A percentile compares a stretch with the other conserved stretches of the same genome.
These are phyloP conservation scores for Fusarium udum DNA, from an alignment of 2,329 filamentous ascomycete genomes.

Conservation along the genomic window DNA sequence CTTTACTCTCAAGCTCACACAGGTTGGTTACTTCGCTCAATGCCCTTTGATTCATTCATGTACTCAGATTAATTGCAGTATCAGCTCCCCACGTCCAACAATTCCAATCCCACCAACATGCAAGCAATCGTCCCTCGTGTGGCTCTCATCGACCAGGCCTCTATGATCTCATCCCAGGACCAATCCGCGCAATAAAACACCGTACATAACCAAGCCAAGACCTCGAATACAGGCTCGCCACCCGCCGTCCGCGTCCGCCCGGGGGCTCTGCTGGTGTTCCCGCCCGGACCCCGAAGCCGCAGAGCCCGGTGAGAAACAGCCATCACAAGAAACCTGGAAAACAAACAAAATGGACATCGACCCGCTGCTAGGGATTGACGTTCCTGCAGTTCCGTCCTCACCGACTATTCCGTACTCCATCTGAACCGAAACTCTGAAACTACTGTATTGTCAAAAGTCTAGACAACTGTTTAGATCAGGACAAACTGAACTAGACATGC, in stretches of 20 bases:
- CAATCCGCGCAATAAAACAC: neutral
- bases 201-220: slow-evolving; percentile 6
- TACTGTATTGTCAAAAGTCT: slow-evolving; percentile 12
- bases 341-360: slow-evolving; percentile 2
- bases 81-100: slow-evolving; percentile 29
- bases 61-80: slow-evolving; percentile 23
- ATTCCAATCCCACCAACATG: slow-evolving; percentile 31
- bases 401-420: slow-evolving; percentile 34
- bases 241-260: slow-evolving; percentile 22
- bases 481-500: slow-evolving; percentile 21
- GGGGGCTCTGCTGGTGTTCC: slow-evolving; percentile 15
- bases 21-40: slow-evolving; percentile 7
- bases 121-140: slow-evolving; percentile 10
- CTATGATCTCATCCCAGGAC: slow-evolving; percentile 13
- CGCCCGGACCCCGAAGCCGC: slow-evolving; percentile 36
- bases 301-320: slow-evolving; percentile 15
- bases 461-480: slow-evolving; percentile 5
- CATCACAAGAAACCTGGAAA: neutral
- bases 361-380: slow-evolving; percentile 34
- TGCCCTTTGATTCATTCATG: slow-evolving; percentile 29
- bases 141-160: slow-evolving; percentile 6
- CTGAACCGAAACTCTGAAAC: slow-evolving; percentile 21
- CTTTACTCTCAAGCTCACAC: slow-evolving; percentile 13
- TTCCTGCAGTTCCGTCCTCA: slow-evolving; percentile 42
- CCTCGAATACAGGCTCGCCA: slow-evolving; percentile 20